These are phyloP conservation scores for Coemansia sp. DNA, from an alignment of 192 early-diverging fungal species.

Conservation along the genomic window DNA sequence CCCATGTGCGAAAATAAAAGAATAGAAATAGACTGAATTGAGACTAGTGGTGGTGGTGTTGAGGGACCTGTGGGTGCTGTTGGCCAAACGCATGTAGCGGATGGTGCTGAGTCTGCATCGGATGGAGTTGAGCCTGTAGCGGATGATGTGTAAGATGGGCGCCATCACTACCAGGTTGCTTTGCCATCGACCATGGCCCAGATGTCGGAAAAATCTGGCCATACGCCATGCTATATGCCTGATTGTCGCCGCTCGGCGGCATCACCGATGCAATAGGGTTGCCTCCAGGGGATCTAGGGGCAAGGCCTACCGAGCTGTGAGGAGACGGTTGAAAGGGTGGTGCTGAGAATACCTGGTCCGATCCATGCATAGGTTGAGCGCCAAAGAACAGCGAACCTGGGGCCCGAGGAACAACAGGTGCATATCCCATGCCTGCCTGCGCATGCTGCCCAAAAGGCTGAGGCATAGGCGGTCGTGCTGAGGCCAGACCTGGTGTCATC, in stretches of 20 bases:
- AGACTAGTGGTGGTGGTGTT: constrained; percentile 1
- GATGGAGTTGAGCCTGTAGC: constrained; percentile 2
- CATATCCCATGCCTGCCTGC: constrained; percentile 15
- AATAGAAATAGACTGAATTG: background rate
- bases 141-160: background rate
- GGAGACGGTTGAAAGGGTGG: constrained; percentile 22
- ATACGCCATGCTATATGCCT: constrained; percentile 10
- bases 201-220: background rate
- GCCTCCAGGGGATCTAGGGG: constrained; percentile 5
- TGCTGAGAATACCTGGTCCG: constrained; percentile 17
- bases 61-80: constrained; percentile 9
- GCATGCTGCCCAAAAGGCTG: constrained; percentile 18
- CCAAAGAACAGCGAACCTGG: constrained; percentile 28
- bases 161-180: constrained; percentile 11
- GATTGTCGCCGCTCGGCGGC: background rate
- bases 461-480: constrained; percentile 3
- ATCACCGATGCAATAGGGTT: constrained; percentile 7
- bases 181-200: constrained; percentile 21
- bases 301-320: constrained; percentile 10
- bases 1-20: background rate
- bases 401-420: constrained; percentile 13
- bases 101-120: constrained; percentile 11
- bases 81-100: constrained; percentile 16
- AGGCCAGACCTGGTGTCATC: background rate
- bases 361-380: constrained; percentile 2